phyloP scores from a whole-genome alignment of 164 flowering plant species.

The Chimonanthus praecox region DNA sequence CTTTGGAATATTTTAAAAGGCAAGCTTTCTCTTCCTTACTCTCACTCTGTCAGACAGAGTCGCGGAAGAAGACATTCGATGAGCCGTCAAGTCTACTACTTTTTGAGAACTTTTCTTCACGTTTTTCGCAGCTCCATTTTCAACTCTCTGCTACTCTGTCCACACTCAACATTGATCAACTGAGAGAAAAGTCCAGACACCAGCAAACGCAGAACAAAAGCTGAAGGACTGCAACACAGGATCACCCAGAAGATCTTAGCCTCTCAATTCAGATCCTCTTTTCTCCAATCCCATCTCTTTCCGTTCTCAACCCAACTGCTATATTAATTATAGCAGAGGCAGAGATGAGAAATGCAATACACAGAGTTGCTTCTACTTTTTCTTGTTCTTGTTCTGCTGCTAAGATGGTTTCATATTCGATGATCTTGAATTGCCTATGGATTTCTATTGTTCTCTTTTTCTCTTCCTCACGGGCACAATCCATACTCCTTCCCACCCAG shows the following conservation, averaged over 20 bases:
- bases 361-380: constrained; percentile 4
- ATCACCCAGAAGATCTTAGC: too few relatives aligned
- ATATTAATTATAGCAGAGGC: not conserved
- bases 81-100: too few relatives aligned
- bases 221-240: not conserved
- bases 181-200: not conserved
- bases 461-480: constrained; percentile 33
- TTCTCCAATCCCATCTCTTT: not conserved
- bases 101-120: too few relatives aligned
- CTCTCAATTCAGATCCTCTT: not conserved
- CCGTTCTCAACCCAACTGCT: not conserved
- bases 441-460: constrained; percentile 40
- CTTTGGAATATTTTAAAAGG: too few relatives aligned
- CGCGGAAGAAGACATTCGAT: too few relatives aligned
- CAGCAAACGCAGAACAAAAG: not conserved
- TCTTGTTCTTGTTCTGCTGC: constrained; percentile 9
- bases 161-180: too few relatives aligned
- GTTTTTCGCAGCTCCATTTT: too few relatives aligned
- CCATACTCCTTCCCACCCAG: constrained; percentile 34
- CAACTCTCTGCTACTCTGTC: too few relatives aligned
- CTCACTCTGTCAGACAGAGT: too few relatives aligned
- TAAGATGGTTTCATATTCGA: not conserved
- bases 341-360: constrained; percentile 13
- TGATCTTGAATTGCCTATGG: constrained; percentile 40
- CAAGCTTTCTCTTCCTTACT: too few relatives aligned